Percentiles rank a stretch among this genome's conserved stretches.
Evolutionary conservation across 2,329 filamentous ascomycete species (phyloP).

Genomic region (Tolypocladium capitatum): DNA sequence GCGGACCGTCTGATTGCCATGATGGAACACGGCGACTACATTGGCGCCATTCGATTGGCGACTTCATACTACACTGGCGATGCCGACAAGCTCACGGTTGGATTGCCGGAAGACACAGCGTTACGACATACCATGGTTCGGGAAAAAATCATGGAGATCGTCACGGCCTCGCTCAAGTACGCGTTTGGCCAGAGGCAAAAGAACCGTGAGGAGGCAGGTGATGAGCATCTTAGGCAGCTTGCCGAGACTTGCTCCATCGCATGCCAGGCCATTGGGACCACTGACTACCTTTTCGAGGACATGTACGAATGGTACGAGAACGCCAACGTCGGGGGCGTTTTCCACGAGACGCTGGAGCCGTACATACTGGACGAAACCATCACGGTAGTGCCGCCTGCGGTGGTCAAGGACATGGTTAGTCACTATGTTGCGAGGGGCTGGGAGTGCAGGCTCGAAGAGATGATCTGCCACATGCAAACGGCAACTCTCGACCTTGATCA

Average conservation of each 20-base stretch:
- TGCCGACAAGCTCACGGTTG: constrained; percentile 88
- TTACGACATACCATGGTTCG: constrained; percentile 69
- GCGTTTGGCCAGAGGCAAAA: constrained; percentile 58
- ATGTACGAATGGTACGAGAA: constrained; percentile 87
- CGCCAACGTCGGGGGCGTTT: constrained; percentile 56
- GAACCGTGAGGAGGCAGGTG: constrained; percentile 29
- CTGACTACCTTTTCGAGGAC: constrained; percentile 80
- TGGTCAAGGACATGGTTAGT: constrained; percentile 74
- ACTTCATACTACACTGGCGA: constrained; percentile 86
- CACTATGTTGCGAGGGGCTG: constrained; percentile 68
- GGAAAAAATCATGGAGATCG: constrained; percentile 86
- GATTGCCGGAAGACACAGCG: constrained; percentile 70
- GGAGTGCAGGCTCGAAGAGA: constrained; percentile 73
- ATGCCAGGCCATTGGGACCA: constrained; percentile 63
- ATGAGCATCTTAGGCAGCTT: constrained; percentile 58
- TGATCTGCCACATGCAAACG: constrained; percentile 87
- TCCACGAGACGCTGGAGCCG: constrained; percentile 78
- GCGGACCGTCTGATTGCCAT: constrained; percentile 83
- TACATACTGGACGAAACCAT: constrained; percentile 73
- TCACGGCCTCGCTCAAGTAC: constrained; percentile 81
- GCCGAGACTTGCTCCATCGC: constrained; percentile 74
- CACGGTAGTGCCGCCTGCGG: constrained; percentile 60
- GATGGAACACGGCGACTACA: constrained; percentile 95
- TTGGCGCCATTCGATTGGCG: constrained; percentile 78
- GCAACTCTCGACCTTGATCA: constrained; percentile 88